A percentile compares a stretch with the other conserved stretches of the same genome.
Conservation (phyloP, 306 rosid genomes). For the Vigna nakashimae region DNA sequence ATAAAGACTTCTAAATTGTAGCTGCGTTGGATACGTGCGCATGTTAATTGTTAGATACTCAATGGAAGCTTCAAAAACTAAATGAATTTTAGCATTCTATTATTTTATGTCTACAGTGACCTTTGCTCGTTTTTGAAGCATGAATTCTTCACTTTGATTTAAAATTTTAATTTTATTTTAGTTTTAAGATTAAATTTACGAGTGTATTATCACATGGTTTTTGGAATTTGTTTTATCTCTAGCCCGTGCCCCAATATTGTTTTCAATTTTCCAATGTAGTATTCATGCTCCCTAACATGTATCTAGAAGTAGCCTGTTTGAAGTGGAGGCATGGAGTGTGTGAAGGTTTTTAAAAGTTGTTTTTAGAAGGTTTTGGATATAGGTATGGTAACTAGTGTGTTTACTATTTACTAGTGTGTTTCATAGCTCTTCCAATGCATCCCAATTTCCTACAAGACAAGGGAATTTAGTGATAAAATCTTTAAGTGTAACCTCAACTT, state of each 20-base stretch:
- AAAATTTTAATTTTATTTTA: not conserved
- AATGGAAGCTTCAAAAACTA: not conserved
- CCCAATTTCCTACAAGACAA: too few relatives aligned
- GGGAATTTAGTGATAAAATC: too few relatives aligned
- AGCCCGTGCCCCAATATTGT: not conserved
- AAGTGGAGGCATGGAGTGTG: constrained; percentile 18
- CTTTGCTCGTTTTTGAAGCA: not conserved
- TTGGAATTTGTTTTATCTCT: not conserved
- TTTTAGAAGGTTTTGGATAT: not conserved
- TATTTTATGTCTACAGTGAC: not conserved
- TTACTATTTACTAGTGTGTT: not conserved
- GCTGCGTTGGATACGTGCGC: not conserved
- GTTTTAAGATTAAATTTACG: constrained; percentile 1
- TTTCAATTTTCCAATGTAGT: not conserved
- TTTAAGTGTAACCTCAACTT: too few relatives aligned
- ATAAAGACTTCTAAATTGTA: not conserved
- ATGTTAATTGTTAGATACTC: not conserved
- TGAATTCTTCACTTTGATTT: not conserved
- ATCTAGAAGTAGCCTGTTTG: constrained; percentile 27
- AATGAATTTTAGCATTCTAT: not conserved
- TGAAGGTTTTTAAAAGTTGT: not conserved
- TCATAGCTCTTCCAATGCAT: too few relatives aligned
- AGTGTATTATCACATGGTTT: not conserved
- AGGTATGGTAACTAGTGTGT: constrained; percentile 23
- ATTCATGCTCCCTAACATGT: not conserved